Percentiles rank a stretch among this genome's conserved stretches.
These are phyloP conservation scores for Apiospora hydei DNA, from an alignment of 2,329 filamentous ascomycete species.

Conservation along the genomic window DNA sequence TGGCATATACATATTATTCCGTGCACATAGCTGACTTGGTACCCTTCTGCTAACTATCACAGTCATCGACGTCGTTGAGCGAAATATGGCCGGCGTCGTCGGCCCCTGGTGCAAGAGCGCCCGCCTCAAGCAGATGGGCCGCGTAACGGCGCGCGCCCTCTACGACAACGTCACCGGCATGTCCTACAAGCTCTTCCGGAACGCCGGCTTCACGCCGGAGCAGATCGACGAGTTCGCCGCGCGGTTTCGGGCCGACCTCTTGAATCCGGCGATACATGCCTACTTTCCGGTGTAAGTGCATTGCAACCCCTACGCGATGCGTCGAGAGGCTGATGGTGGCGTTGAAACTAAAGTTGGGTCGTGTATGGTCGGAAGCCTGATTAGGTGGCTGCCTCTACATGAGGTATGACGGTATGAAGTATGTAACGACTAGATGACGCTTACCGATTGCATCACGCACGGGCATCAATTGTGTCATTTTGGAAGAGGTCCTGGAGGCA, in stretches of 20 bases:
- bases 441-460: too few species aligned
- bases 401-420: too few species aligned
- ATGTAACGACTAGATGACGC: too few species aligned
- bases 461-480: too few species aligned
- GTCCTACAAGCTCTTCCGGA: constrained; percentile 39
- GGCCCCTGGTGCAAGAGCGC: constrained; percentile 38
- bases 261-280: constrained; percentile 34
- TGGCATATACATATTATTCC: not conserved
- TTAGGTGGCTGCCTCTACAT: not conserved
- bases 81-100: constrained; percentile 36
- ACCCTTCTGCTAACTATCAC: too few species aligned
- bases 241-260: constrained; percentile 33
- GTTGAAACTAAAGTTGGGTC: not conserved
- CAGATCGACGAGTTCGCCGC: constrained; percentile 33
- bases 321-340: not conserved
- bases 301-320: not conserved
- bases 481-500: too few species aligned
- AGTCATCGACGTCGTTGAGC: constrained; percentile 35
- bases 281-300: constrained; percentile 35
- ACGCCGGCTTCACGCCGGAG: constrained; percentile 36
- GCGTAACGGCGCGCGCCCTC: constrained; percentile 36
- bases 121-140: constrained; percentile 38
- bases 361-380: constrained; percentile 14
- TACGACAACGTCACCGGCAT: constrained; percentile 40
- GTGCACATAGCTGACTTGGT: too few species aligned